Conservation (phyloP, 495 filamentous ascomycete genomes). For the Poronia punctata region DNA sequence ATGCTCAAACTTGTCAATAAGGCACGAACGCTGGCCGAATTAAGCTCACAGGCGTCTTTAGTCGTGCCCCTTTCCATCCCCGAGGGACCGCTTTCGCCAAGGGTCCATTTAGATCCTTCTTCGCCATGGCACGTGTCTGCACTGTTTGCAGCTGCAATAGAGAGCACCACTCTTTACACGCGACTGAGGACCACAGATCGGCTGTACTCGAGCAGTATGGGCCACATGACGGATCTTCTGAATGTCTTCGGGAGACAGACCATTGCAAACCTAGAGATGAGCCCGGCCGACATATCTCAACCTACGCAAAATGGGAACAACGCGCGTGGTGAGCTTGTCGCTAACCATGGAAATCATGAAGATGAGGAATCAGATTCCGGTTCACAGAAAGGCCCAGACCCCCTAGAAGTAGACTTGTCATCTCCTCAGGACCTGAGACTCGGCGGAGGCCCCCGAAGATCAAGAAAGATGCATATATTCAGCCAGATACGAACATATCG, state of each 20-base stretch:
- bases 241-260: conserved; percentile 73
- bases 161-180: conserved; percentile 72
- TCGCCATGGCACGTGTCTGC: conserved; percentile 81
- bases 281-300: conserved; percentile 19
- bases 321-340: conserved; percentile 13
- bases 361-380: conserved; percentile 19
- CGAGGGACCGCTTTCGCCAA: conserved; percentile 48
- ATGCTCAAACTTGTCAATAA: conserved; percentile 54
- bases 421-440: conserved; percentile 31
- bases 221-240: conserved; percentile 62
- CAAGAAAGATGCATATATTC: conserved; percentile 50
- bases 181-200: conserved; percentile 52
- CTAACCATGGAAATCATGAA: conserved; percentile 8
- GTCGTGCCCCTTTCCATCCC: conserved; percentile 71
- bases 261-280: conserved; percentile 66
- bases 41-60: conserved; percentile 64
- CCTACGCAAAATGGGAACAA: conserved; percentile 14
- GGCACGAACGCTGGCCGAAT: conserved; percentile 58
- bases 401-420: conserved; percentile 54
- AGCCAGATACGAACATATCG: conserved; percentile 48
- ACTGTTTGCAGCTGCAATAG: conserved; percentile 68
- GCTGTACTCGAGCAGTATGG: conserved; percentile 40
- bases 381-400: conserved; percentile 25
- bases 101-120: conserved; percentile 53
- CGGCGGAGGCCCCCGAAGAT: conserved; percentile 15